phyloP scores from a whole-genome alignment of 2,329 filamentous ascomycete genomes.

The Exophiala mesophila region DNA sequence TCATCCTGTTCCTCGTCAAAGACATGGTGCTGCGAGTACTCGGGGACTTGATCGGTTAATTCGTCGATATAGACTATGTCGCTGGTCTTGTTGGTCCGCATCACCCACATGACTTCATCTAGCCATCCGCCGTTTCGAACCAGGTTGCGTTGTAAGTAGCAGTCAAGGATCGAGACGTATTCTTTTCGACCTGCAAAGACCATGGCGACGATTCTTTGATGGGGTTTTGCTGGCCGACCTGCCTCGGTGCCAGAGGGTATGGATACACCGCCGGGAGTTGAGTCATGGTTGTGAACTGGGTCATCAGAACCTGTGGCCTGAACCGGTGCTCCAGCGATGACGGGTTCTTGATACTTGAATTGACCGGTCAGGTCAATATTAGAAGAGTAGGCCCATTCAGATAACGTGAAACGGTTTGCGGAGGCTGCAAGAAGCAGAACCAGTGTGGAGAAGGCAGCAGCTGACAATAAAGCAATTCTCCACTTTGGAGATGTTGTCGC shows the following conservation, averaged over 20 bases:
- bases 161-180: constrained; percentile 1
- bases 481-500: neutral
- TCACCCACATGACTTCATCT: constrained; percentile 1
- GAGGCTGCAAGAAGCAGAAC: neutral
- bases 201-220: neutral
- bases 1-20: neutral
- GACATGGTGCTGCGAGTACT: neutral
- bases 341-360: constrained; percentile 1
- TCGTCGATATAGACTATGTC: constrained; percentile 2
- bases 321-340: neutral
- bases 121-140: constrained; percentile 2
- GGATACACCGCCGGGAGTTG: neutral
- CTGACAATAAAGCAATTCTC: neutral
- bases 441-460: neutral
- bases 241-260: neutral
- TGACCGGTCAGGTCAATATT: neutral
- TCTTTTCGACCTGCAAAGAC: constrained; percentile 1
- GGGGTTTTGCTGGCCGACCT: neutral
- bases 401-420: neutral
- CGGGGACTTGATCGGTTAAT: neutral
- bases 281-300: neutral
- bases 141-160: constrained; percentile 1
- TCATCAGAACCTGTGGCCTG: neutral
- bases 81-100: neutral
- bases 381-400: neutral